Conservation (phyloP, 1,284 basidiomycete species). For the Trichosporon inkin region DNA sequence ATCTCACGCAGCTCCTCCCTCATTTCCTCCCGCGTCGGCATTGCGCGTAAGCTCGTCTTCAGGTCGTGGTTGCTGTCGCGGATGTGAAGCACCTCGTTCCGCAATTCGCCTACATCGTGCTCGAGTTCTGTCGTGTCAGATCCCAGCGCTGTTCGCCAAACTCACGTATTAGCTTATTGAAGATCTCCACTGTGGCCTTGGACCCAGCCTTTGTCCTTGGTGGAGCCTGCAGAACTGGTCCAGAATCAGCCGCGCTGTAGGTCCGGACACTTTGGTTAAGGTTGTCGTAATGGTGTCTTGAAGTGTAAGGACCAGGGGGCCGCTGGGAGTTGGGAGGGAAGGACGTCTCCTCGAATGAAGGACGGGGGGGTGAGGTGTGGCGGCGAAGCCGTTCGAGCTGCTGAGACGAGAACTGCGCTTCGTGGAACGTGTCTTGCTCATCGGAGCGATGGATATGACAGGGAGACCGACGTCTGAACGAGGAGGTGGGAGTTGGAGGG, state of each 20-base stretch:
- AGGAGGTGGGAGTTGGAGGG: not conserved
- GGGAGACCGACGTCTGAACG: not conserved
- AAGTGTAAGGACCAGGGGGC: not conserved
- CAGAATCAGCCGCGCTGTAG: not conserved
- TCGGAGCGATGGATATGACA: not conserved
- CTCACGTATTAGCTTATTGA: conserved; percentile 2
- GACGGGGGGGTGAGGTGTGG: too few relatives aligned
- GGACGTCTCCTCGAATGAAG: not conserved
- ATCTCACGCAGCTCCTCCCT: conserved; percentile 30
- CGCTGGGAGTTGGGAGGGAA: not conserved
- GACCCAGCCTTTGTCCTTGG: not conserved
- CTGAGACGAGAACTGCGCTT: not conserved
- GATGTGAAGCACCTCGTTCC: conserved; percentile 8
- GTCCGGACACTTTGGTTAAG: too few relatives aligned
- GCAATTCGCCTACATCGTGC: not conserved
- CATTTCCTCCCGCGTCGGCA: conserved; percentile 35
- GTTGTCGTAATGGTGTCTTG: not conserved
- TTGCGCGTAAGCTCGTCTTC: conserved; percentile 22
- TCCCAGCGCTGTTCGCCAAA: not conserved
- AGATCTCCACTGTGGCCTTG: not conserved
- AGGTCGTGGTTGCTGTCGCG: conserved; percentile 36
- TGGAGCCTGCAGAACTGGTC: not conserved
- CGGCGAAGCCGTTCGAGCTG: too few relatives aligned
- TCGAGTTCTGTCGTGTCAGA: conserved; percentile 15
- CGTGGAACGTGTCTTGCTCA: not conserved